phyloP scores from a whole-genome alignment of 148 eudicot species.

The Suaeda aralocaspica region DNA sequence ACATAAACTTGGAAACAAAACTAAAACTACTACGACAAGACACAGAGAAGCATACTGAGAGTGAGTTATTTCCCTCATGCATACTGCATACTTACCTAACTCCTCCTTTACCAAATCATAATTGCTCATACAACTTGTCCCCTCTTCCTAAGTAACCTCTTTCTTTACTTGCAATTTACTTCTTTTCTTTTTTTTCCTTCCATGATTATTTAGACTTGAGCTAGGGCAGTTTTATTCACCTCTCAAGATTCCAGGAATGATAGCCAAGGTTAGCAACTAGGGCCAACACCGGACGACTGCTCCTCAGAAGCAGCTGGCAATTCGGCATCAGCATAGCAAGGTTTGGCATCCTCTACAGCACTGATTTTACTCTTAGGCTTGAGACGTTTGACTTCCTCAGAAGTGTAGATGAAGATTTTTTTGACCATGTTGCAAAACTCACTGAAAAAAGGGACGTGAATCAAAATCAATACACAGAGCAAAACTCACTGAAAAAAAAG shows the following conservation, averaged over 20 bases:
- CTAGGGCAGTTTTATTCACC: neutral
- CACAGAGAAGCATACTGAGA: neutral
- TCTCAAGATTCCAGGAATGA: neutral
- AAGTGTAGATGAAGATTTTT: conserved; percentile 72
- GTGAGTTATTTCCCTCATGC: neutral
- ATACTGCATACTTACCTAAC: neutral
- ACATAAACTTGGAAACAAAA: neutral
- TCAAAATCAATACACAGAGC: neutral
- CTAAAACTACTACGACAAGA: conserved; percentile 2
- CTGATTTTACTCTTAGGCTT: conserved; percentile 68
- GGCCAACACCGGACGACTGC: conserved; percentile 50
- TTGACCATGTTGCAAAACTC: conserved; percentile 91
- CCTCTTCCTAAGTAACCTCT: conserved; percentile 8
- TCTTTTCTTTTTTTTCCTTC: neutral
- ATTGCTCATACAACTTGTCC: neutral
- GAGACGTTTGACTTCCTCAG: conserved; percentile 79
- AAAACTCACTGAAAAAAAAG: neutral
- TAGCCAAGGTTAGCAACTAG: conserved; percentile 30
- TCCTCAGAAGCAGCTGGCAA: conserved; percentile 51
- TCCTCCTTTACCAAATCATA: neutral
- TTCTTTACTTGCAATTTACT: neutral
- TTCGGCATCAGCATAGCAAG: conserved; percentile 32
- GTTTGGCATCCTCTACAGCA: conserved; percentile 36
- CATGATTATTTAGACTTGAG: conserved; percentile 15
- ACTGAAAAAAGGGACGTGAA: conserved; percentile 30